A percentile compares a stretch with the other conserved stretches of the same genome.
Evolutionary conservation across 2,329 filamentous ascomycete species (phyloP).

Genomic region (Stachybotrys chlorohalonatus): DNA sequence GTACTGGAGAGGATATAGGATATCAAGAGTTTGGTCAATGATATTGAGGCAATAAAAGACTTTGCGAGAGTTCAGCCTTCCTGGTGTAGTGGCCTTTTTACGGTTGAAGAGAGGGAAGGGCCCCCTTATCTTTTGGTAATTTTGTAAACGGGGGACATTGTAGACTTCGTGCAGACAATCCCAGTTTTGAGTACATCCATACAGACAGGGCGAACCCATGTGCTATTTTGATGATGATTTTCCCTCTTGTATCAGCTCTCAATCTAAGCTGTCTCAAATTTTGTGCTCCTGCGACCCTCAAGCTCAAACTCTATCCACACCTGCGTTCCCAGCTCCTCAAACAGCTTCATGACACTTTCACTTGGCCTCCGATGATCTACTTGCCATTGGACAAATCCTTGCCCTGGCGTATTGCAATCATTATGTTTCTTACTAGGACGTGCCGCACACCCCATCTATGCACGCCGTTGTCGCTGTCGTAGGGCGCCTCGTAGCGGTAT

Average conservation of each 20-base stretch:
- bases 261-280: no score
- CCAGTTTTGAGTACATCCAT: no score
- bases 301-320: conserved; percentile 7
- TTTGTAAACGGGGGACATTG: no score
- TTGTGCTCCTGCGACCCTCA: not conserved
- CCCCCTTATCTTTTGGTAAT: no score
- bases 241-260: no score
- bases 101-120: no score
- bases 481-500: conserved; percentile 2
- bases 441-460: conserved; percentile 13
- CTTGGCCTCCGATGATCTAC: conserved; percentile 14
- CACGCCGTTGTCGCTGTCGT: conserved; percentile 1
- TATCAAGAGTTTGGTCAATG: not conserved
- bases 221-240: no score
- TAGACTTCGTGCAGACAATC: no score
- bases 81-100: no score
- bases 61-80: no score
- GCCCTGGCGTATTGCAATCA: conserved; percentile 3
- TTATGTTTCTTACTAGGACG: no score
- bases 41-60: not conserved
- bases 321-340: conserved; percentile 10
- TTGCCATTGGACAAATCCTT: conserved; percentile 12
- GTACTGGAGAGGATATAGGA: not conserved
- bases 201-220: no score
- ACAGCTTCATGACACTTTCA: conserved; percentile 8